Evolutionary conservation across 2,329 filamentous ascomycete genomes (phyloP), one percentile per base, ranked within the genome.

Genomic region (Fusarium caatingaense): DNA sequence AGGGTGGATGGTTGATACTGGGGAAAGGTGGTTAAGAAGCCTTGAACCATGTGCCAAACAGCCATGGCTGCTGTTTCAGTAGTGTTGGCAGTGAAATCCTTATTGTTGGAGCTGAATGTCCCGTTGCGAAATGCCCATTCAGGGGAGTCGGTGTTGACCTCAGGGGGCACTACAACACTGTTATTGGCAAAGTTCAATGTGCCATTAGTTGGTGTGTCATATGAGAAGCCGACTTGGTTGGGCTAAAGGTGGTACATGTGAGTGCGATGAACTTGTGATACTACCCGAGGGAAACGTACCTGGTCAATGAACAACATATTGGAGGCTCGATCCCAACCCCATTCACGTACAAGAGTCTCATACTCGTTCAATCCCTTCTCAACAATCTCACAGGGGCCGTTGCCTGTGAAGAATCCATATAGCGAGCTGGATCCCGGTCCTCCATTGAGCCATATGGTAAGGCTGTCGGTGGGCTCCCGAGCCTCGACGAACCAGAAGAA

Each of bases 211-310:
- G 85, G 81, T 27, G 83, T 84, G 74, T 93, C 92, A 75, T 88
- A 89, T 3, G 89, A 92, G 69, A 91, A 89, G 27, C 88, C 88
- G 50, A 93, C 87, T 78, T 93, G 89, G 66, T 90, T 89, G 25
- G 90, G 90, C 86, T 93, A 74, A 74, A 69, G n/a, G 13, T 49
- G 42, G 25, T 41, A 56, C 20, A 56, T 27, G 46, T 66, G 45
- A 69, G 67, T 21, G 23, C 44, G 42, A 42, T 47, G 46, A 46
- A 44, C 28, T 21, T 20, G 16, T 42, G 32, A 60, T 32, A 41
- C 48, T 45, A 47, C 18, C 28, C 16, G 42, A 57, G 53, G 46
- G 47, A 37, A 68, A 72, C 78, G 45, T 79, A 85, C 83, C 80
- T 86, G 85, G 74, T 87, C 85, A 61, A 89, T 85, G 76, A 86